Evolutionary conservation across 768 basidiomycete species (phyloP).

Genomic region (Rhizopogon vesiculosus): DNA sequence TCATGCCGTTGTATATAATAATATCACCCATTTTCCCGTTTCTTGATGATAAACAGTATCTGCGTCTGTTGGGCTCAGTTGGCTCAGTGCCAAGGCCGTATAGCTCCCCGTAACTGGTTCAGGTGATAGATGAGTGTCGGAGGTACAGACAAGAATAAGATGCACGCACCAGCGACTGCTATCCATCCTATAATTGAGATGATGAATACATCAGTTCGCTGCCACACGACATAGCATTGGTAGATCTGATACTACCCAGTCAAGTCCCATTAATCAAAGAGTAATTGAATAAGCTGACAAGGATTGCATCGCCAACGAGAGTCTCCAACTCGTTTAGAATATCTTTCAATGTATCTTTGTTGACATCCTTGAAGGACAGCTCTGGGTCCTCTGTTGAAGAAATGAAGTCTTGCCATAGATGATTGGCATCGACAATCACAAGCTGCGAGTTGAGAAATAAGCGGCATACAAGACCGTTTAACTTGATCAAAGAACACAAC

Average conservation of each 20-base stretch:
- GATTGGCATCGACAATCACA: neutral
- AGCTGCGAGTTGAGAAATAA: no score
- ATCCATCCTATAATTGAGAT: no score
- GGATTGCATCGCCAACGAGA: neutral
- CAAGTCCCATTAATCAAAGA: neutral
- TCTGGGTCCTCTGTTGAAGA: neutral
- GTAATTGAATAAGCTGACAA: slow-evolving; percentile 1
- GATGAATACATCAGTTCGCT: no score
- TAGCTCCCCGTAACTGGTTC: neutral
- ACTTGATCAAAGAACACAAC: no score
- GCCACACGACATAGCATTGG: no score
- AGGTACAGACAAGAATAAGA: no score
- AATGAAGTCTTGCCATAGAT: no score
- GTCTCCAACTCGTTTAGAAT: slow-evolving; percentile 7
- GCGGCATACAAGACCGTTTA: no score
- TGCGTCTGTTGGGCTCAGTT: neutral
- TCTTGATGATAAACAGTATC: slow-evolving; percentile 2
- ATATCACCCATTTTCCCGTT: slow-evolving; percentile 7
- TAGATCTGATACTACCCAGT: slow-evolving; percentile 3
- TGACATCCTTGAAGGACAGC: neutral
- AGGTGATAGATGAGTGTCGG: no score
- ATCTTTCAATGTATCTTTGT: slow-evolving; percentile 5
- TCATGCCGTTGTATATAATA: slow-evolving; percentile 7
- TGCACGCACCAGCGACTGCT: no score
- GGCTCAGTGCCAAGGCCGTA: neutral